Percentiles rank a stretch among this genome's conserved stretches.
These are phyloP conservation scores for Phallus indusiatus DNA, from an alignment of 768 basidiomycete genomes.

Conservation along the genomic window DNA sequence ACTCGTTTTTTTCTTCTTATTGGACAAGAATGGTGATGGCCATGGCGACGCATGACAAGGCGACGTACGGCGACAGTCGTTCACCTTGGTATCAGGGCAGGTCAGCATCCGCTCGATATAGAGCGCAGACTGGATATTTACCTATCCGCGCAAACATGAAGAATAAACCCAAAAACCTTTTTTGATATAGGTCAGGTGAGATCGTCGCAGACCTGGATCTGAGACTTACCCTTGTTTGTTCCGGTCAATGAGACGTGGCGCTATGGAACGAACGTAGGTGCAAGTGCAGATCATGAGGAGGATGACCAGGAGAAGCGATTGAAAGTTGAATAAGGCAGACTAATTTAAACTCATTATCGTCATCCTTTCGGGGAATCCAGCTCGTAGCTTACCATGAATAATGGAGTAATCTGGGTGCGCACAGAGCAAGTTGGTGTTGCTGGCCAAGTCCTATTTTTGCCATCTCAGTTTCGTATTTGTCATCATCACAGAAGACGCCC, in stretches of 20 bases:
- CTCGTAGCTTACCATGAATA: background rate
- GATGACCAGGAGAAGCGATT: constrained; percentile 88
- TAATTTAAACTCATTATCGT: constrained; percentile 20
- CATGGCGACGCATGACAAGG: constrained; percentile 89
- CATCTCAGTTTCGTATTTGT: background rate
- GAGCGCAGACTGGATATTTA: too few species aligned
- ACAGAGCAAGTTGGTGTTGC: background rate
- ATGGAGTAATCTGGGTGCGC: background rate
- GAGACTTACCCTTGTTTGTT: constrained; percentile 82
- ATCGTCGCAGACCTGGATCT: background rate
- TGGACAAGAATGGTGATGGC: constrained; percentile 59
- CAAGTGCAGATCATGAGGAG: constrained; percentile 94
- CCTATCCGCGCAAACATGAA: constrained; percentile 97
- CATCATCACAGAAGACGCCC: background rate
- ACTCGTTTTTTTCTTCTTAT: constrained; percentile 14
- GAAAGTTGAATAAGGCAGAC: constrained; percentile 98
- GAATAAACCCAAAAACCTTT: constrained; percentile 82
- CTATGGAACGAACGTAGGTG: constrained; percentile 86
- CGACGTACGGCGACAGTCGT: constrained; percentile 91
- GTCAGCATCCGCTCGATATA: background rate
- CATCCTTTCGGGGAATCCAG: background rate
- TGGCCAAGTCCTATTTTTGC: background rate
- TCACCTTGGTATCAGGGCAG: constrained; percentile 49
- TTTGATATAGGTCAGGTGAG: background rate
- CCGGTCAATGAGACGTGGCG: constrained; percentile 82